Evolutionary conservation across 345 rosid species (phyloP).

Genomic region (Eucalyptus paniculata): DNA sequence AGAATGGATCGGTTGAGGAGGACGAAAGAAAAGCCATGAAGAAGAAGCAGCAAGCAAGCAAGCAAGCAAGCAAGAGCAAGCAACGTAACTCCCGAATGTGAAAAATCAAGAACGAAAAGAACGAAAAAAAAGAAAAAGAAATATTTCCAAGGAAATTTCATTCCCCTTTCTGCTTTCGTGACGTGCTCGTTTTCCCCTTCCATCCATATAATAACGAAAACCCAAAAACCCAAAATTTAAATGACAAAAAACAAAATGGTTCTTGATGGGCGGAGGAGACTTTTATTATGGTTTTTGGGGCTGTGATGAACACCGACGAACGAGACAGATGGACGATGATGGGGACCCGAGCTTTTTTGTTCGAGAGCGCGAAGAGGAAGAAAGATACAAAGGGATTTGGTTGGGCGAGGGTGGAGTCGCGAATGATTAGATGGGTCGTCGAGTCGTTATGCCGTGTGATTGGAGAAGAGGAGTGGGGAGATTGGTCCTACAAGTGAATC

Average conservation of each 20-base stretch:
- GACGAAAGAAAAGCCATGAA: not conserved
- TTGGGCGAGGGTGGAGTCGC: not conserved
- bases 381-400: not conserved
- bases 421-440: not conserved
- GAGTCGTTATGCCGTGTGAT: not conserved
- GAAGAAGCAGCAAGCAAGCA: not conserved
- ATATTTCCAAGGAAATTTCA: not conserved
- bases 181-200: not conserved
- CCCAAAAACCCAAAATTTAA: not conserved
- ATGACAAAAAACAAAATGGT: not conserved
- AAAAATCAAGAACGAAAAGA: not conserved
- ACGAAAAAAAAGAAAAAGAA: accelerated
- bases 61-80: not conserved
- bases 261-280: not conserved
- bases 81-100: not conserved
- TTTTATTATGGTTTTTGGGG: not conserved
- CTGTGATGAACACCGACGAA: not conserved
- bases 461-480: not conserved
- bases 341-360: not conserved
- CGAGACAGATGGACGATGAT: not conserved
- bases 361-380: not conserved
- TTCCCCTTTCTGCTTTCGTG: not conserved
- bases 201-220: not conserved
- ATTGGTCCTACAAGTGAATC: not conserved
- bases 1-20: not conserved